Percentiles rank a stretch among this genome's conserved stretches.
Evolutionary conservation across 768 basidiomycete genomes (phyloP).

Genomic region (Trametes gibbosa): DNA sequence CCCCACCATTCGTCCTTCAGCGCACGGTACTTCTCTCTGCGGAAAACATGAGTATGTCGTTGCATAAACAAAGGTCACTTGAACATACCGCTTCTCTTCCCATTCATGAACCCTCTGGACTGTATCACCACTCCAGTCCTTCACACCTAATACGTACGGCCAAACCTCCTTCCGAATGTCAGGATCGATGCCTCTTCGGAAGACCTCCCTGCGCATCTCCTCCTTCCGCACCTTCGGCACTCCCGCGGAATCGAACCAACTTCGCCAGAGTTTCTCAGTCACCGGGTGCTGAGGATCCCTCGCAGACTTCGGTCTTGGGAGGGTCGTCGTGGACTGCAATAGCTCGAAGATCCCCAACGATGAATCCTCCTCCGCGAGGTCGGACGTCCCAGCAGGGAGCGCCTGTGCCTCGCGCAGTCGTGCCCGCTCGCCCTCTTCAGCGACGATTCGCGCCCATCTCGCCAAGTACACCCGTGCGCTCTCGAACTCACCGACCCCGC

Average conservation of each 20-base stretch:
- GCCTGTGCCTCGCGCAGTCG: slow-evolving; percentile 76
- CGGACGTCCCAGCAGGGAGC: slow-evolving; percentile 50
- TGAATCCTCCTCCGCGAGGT: slow-evolving; percentile 59
- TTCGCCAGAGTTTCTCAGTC: slow-evolving; percentile 65
- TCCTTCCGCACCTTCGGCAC: slow-evolving; percentile 60
- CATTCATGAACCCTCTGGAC: slow-evolving; percentile 59
- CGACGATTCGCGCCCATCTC: slow-evolving; percentile 94
- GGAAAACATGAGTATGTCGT: not conserved
- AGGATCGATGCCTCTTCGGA: slow-evolving; percentile 65
- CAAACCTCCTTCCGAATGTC: slow-evolving; percentile 73
- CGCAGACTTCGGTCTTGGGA: slow-evolving; percentile 80
- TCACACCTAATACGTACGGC: slow-evolving; percentile 87
- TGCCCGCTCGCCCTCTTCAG: slow-evolving; percentile 94
- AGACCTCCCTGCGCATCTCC: slow-evolving; percentile 76
- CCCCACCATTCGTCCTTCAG: slow-evolving; percentile 83
- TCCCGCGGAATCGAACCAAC: slow-evolving; percentile 78
- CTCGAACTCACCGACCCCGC: slow-evolving; percentile 94
- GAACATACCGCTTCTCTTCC: slow-evolving; percentile 56
- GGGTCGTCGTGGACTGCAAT: slow-evolving; percentile 70
- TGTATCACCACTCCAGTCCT: slow-evolving; percentile 72
- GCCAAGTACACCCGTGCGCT: slow-evolving; percentile 95
- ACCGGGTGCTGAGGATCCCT: slow-evolving; percentile 79
- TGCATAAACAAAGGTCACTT: not conserved
- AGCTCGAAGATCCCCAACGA: slow-evolving; percentile 88
- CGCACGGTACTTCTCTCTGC: slow-evolving; percentile 59